Base-by-base conservation (phyloP, 306 rosid species). In the Argentina anserina region DNA sequence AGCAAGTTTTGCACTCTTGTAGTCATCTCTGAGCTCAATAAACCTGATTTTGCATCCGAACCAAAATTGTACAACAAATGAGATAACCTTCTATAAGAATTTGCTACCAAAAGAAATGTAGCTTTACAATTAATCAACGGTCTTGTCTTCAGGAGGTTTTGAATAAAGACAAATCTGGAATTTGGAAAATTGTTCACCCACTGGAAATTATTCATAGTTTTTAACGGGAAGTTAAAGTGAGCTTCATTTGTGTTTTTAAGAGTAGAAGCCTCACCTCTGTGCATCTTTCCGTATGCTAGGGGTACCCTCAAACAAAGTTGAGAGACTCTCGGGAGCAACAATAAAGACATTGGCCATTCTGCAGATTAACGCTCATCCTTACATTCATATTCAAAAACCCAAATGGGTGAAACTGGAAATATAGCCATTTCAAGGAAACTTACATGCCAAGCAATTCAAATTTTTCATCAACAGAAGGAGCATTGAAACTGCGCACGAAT, bases 331-430 rank as follows among this genome's bases (percentile, higher is more conserved):
- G 31, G 97, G 99, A 79, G 99, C 99, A 67, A 95, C 99, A 71
- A 95, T 95, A 65, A 95, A 95, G 85, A 90, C 97, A 83, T 95
- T 92, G 82, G 99, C 99, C 97, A 90, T 77, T 80, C 99, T 95
- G 88, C 67, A 79, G 40, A 36, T 40, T 64, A 78, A 80, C 28
- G 31, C 20, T 50, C 77, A 85, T 69, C 76, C 83, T 72, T 73
- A 70, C 73, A 77, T 75, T 25, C 12, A 63, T 65, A 46, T 56
- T 11, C 25, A 14, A 55, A 36, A 68, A 21, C 17, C n/a, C 15
- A 72, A 5, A 69, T 28, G 40, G 28, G 18, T 10, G 7, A 28
- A 79, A 80, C 36, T 36, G 75, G 65, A 79, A 76, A 33, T 20
- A 6, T 7, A 31, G 39, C 37, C 75, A 40, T 50, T n/a, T 45